Evolutionary conservation across 371 early-diverging fungal species (phyloP), one percentile per base, ranked within the genome.

Genomic region (Mortierella sp.): DNA sequence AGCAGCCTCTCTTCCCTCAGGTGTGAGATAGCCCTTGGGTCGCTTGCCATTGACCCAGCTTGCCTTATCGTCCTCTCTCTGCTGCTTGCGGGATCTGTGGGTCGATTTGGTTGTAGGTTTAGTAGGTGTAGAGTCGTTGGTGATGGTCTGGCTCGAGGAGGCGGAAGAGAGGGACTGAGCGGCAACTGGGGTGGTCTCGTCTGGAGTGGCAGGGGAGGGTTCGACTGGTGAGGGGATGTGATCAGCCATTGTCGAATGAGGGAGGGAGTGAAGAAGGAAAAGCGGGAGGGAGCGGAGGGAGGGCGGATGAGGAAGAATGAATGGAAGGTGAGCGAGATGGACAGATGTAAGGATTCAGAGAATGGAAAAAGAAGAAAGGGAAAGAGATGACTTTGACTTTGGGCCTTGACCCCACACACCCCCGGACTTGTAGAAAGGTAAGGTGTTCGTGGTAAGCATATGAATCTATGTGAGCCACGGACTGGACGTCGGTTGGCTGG

Each of bases 11-110:
- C 46, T 54, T 10, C 87, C 87, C 56, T 86, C 87, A 0, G 82
- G 82, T 3, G 87, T 87, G 27, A 83, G 82, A 73, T 86, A 86
- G 60, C 82, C 82, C 49, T 79, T 79, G 24, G 87, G 80, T 21
- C 82, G 71, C 54, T 86, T 86, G 79, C 87, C 87, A 73, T 86
- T 82, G 76, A 82, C 71, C 82, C 82, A 87, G 44, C 70, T 75
- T 51, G 75, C 70, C 10, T 77, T 71, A 32, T 83, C 84, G 27
- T 83, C 83, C 6, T 76, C 77, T 18, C 43, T 35, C 18, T 72
- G 83, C 21, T 38, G 65, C 48, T 75, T 79, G 35, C 48, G 74
- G 24, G 83, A 79, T 79, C 49, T 54, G 16, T 76, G 65, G 1
- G 65, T 51, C 0, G 48, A 14, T 38, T 56, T 49, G 14, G 14